Conservation (phyloP, 352 stramenopile genomes). For the Pythium brachiatum region DNA sequence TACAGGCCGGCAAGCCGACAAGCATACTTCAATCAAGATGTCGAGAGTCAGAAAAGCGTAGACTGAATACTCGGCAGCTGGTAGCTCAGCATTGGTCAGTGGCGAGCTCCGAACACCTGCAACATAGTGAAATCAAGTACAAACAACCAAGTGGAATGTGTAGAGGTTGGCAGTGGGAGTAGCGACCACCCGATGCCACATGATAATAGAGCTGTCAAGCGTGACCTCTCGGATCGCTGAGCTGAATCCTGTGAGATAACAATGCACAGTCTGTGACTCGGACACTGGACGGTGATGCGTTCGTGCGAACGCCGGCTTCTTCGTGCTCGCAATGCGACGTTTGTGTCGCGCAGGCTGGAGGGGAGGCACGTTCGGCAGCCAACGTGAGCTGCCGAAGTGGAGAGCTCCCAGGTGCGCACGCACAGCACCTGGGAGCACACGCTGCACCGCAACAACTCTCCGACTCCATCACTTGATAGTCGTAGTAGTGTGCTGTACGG, state of each 20-base stretch:
- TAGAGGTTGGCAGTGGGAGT: background rate
- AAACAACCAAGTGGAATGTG: background rate
- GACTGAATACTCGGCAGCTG: conserved; percentile 4
- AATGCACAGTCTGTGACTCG: too few species aligned
- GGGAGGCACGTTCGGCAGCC: background rate
- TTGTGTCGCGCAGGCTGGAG: background rate
- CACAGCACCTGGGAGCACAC: background rate
- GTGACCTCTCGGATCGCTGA: background rate
- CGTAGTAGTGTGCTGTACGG: too few species aligned
- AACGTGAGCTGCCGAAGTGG: background rate
- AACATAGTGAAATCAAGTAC: conserved; percentile 22
- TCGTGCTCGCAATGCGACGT: background rate
- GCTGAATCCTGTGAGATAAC: background rate
- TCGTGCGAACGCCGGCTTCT: background rate
- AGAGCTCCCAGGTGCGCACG: background rate
- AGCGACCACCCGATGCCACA: background rate
- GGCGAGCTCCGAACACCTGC: conserved; percentile 1
- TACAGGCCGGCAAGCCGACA: background rate
- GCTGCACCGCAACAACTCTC: background rate
- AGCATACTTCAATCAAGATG: conserved; percentile 18
- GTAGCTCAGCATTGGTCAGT: conserved; percentile 1
- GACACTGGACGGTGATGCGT: too few species aligned
- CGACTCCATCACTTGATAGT: background rate
- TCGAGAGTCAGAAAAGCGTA: conserved; percentile 7
- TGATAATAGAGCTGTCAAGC: background rate